Conservation (phyloP, 768 basidiomycete genomes). For the Artomyces pyxidatus region DNA sequence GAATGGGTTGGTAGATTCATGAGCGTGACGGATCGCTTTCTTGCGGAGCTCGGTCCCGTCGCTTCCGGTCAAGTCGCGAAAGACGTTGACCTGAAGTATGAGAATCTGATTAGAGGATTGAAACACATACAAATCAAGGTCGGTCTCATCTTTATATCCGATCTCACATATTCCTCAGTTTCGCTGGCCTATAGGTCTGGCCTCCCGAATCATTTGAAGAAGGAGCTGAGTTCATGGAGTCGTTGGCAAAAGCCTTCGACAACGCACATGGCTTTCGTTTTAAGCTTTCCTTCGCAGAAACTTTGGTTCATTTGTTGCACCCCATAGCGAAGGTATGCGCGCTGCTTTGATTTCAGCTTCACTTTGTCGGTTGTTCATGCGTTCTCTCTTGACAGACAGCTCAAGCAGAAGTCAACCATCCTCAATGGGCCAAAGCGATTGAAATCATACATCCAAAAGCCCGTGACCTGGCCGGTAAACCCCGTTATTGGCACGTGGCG, state of each 20-base stretch:
- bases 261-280: slow-evolving; percentile 77
- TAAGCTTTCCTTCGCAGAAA: slow-evolving; percentile 82
- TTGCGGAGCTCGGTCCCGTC: slow-evolving; percentile 69
- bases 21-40: slow-evolving; percentile 88
- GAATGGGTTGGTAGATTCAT: slow-evolving; percentile 49
- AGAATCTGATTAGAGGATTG: slow-evolving; percentile 77
- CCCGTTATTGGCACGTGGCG: slow-evolving; percentile 81
- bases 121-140: slow-evolving; percentile 80
- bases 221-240: slow-evolving; percentile 84
- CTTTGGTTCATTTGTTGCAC: slow-evolving; percentile 67
- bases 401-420: slow-evolving; percentile 93
- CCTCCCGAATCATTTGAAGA: slow-evolving; percentile 91
- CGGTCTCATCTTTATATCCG: slow-evolving; percentile 2
- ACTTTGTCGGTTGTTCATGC: neutral
- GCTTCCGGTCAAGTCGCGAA: slow-evolving; percentile 70
- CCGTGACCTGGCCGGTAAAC: slow-evolving; percentile 78
- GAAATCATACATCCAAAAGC: slow-evolving; percentile 78
- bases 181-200: slow-evolving; percentile 90
- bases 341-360: neutral
- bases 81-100: slow-evolving; percentile 75
- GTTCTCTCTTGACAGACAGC: slow-evolving; percentile 52
- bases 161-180: neutral
- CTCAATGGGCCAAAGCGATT: slow-evolving; percentile 89
- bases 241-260: slow-evolving; percentile 73
- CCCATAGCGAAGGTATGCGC: slow-evolving; percentile 73